These are phyloP conservation scores for Myxozyma nipponensis DNA, from an alignment of 805 yeast genomes.

Conservation along the genomic window DNA sequence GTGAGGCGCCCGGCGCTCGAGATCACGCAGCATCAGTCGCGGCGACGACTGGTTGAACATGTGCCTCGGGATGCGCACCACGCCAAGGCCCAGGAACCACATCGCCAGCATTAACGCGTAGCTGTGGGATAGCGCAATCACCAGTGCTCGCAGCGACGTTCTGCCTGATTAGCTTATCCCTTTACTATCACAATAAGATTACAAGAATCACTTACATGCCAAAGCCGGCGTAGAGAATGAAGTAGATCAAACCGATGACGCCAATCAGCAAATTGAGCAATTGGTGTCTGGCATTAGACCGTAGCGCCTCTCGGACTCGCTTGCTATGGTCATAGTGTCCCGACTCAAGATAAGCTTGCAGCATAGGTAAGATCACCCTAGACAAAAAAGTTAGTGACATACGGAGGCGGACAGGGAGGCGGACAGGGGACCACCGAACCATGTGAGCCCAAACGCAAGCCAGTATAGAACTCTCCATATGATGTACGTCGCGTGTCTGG, in stretches of 20 bases:
- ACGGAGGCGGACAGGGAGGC: neutral
- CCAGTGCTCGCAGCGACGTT: conserved; percentile 57
- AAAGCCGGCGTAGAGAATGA: conserved; percentile 53
- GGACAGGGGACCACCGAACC: conserved; percentile 40
- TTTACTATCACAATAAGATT: neutral
- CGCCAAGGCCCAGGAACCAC: conserved; percentile 83
- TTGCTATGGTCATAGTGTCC: conserved; percentile 54
- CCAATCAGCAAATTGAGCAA: conserved; percentile 52
- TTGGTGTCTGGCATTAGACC: conserved; percentile 58
- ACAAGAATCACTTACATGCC: conserved; percentile 36
- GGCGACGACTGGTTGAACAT: conserved; percentile 38
- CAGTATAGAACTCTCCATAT: conserved; percentile 77
- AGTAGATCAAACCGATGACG: conserved; percentile 54
- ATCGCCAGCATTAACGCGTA: conserved; percentile 70
- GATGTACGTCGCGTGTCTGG: conserved; percentile 46
- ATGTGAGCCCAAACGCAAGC: conserved; percentile 73
- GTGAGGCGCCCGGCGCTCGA: conserved; percentile 55
- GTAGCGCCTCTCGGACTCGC: conserved; percentile 54
- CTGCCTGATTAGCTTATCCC: neutral
- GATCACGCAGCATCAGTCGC: conserved; percentile 37
- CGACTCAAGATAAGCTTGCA: conserved; percentile 68
- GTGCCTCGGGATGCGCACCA: conserved; percentile 57
- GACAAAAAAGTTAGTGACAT: neutral
- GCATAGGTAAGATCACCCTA: conserved; percentile 55
- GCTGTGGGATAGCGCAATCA: conserved; percentile 72